These are phyloP conservation scores for Viridothelium virens DNA, from an alignment of 495 filamentous ascomycete species.

Conservation along the genomic window DNA sequence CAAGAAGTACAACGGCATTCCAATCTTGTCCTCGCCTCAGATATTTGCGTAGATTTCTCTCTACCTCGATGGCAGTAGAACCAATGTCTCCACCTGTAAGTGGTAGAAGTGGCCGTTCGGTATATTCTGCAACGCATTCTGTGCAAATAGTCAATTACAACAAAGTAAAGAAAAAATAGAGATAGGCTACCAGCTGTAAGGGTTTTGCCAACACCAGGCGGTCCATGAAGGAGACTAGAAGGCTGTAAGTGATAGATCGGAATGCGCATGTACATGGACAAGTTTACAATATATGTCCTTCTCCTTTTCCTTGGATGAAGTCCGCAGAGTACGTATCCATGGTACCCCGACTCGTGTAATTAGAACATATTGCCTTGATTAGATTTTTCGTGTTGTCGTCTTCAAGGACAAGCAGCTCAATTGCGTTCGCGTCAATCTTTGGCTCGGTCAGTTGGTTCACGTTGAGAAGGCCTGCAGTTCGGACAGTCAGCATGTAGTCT, in stretches of 20 bases:
- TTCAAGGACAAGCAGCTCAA: conserved; percentile 25
- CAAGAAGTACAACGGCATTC: conserved; percentile 5
- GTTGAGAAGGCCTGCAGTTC: not conserved
- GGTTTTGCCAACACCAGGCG: conserved; percentile 16
- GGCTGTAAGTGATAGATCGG: too few relatives aligned
- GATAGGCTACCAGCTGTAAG: not conserved
- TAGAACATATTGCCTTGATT: conserved; percentile 56
- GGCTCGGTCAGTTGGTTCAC: not conserved
- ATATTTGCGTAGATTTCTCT: not conserved
- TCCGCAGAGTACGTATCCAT: not conserved
- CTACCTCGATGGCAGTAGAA: conserved; percentile 51
- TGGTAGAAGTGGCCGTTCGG: conserved; percentile 6
- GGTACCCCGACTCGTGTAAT: not conserved
- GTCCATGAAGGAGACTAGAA: conserved; percentile 11
- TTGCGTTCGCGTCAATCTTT: not conserved
- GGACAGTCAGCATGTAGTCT: too few relatives aligned
- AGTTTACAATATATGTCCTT: not conserved
- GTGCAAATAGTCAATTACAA: too few relatives aligned
- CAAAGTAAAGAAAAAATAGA: too few relatives aligned
- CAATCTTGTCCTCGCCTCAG: not conserved
- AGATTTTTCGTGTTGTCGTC: conserved; percentile 66
- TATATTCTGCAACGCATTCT: conserved; percentile 12
- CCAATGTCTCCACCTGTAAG: conserved; percentile 13
- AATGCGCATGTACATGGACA: too few relatives aligned
- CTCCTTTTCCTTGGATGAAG: not conserved